phyloP scores from a whole-genome alignment of 495 filamentous ascomycete species.

The Penicillium angulare region DNA sequence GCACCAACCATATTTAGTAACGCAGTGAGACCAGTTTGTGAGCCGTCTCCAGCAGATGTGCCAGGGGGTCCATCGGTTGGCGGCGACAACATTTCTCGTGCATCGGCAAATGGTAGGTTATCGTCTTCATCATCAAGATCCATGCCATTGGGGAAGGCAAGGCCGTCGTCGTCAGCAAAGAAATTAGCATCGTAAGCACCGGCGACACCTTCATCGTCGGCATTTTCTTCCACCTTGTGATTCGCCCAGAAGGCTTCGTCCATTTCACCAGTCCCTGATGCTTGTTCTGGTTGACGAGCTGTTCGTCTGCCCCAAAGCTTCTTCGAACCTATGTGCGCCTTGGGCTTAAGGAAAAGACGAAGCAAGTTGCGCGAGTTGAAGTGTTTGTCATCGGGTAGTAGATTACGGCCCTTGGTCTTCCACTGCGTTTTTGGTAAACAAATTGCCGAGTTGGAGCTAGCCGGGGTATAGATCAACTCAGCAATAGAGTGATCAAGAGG shows the following conservation, averaged over 20 bases:
- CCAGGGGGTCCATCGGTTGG: conserved; percentile 46
- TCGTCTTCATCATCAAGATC: conserved; percentile 70
- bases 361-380: conserved; percentile 92
- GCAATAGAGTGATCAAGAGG: conserved; percentile 67
- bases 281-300: conserved; percentile 46
- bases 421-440: conserved; percentile 88
- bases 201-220: conserved; percentile 52
- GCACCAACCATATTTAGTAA: conserved; percentile 45
- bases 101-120: conserved; percentile 84
- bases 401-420: conserved; percentile 88
- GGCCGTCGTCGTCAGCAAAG: conserved; percentile 94
- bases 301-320: conserved; percentile 44
- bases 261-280: conserved; percentile 64
- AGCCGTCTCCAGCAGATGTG: conserved; percentile 36
- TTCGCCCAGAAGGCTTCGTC: conserved; percentile 96
- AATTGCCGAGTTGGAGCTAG: conserved; percentile 76
- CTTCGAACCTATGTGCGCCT: conserved; percentile 67
- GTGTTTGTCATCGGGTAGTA: conserved; percentile 96
- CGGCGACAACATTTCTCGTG: conserved; percentile 84
- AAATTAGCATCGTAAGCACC: conserved; percentile 95
- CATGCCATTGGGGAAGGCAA: conserved; percentile 68
- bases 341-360: conserved; percentile 90
- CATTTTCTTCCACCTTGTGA: conserved; percentile 57
- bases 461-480: conserved; percentile 82
- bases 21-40: conserved; percentile 38